These are phyloP conservation scores for Herpetospermum pedunculosum DNA, from an alignment of 306 rosid species.

Conservation along the genomic window DNA sequence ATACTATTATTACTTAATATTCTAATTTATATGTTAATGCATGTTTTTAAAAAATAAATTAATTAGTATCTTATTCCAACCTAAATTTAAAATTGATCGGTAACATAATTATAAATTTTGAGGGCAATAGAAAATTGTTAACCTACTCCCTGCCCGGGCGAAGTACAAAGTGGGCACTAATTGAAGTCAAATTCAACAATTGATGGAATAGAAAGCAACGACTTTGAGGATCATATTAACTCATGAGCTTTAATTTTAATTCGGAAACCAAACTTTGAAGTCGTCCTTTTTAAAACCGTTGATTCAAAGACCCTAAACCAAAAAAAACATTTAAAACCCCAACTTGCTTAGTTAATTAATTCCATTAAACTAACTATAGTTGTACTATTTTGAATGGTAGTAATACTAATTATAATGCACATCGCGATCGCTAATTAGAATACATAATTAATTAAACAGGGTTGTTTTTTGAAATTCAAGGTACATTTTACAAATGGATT, in stretches of 20 bases:
- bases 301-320: not conserved
- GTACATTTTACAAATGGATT: not conserved
- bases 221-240: not conserved
- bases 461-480: not conserved
- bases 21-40: no score
- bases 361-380: not conserved
- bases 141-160: not conserved
- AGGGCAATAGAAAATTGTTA: not conserved
- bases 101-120: no score
- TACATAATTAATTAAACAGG: not conserved
- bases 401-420: not conserved
- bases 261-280: not conserved
- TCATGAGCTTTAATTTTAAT: not conserved
- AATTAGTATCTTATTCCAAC: no score
- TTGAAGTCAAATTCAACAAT: not conserved
- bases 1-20: no score
- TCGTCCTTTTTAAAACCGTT: not conserved
- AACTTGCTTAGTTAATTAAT: not conserved
- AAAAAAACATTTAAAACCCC: not conserved
- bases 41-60: no score
- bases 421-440: not conserved
- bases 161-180: not conserved
- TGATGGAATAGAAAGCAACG: not conserved
- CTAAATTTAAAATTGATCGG: no score
- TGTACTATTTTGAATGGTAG: not conserved